phyloP scores from a whole-genome alignment of 2,329 filamentous ascomycete species.

The Colletotrichum sp. region DNA sequence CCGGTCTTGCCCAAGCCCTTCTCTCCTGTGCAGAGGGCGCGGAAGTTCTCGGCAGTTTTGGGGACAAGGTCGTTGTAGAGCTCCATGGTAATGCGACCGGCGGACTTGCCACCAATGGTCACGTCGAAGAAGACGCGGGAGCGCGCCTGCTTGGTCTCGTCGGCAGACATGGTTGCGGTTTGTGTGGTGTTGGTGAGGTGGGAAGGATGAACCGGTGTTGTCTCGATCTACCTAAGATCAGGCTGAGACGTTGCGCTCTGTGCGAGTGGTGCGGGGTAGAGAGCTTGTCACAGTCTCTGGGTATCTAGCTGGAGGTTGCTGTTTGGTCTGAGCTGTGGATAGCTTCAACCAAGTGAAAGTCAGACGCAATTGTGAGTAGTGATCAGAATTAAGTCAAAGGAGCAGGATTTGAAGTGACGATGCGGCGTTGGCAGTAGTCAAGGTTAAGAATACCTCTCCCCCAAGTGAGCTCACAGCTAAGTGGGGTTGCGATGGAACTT shows the following conservation, averaged over 20 bases:
- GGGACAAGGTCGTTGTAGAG: conserved; percentile 80
- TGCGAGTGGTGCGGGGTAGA: neutral
- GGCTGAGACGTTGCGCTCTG: conserved; percentile 38
- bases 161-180: conserved; percentile 6
- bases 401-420: neutral
- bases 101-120: conserved; percentile 73
- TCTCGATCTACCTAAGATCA: neutral
- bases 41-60: conserved; percentile 97
- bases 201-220: neutral
- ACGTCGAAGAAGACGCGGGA: conserved; percentile 94
- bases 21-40: conserved; percentile 91
- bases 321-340: neutral
- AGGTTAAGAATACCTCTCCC: neutral
- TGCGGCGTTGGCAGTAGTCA: neutral
- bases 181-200: neutral
- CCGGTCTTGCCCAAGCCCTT: conserved; percentile 84
- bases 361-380: neutral
- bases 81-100: conserved; percentile 86
- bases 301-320: neutral
- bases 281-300: neutral
- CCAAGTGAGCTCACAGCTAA: neutral
- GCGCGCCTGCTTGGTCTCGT: conserved; percentile 55
- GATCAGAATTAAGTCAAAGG: neutral
- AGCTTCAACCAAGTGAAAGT: neutral
- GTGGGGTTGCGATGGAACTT: conserved; percentile 4